Percentiles rank a stretch among this genome's conserved stretches.
Evolutionary conservation across 2,329 filamentous ascomycete species (phyloP).

Genomic region (Colletotrichum sp.): DNA sequence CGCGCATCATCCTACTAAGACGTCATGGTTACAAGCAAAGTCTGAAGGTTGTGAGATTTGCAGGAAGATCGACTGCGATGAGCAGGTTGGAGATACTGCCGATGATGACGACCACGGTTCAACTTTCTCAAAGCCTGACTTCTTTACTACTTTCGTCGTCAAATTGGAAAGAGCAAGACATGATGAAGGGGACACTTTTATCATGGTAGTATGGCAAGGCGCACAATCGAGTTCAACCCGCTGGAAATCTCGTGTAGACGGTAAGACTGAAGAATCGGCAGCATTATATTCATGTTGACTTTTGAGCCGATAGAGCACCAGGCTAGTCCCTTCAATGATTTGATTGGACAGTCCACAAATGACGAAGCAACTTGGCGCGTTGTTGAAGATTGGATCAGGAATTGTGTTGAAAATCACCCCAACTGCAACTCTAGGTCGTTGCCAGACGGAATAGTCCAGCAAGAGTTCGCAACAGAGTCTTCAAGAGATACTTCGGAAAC

Average conservation of each 20-base stretch:
- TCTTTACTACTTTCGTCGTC: background rate
- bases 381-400: background rate
- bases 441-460: background rate
- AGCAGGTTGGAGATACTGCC: background rate
- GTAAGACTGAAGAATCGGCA: background rate
- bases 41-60: background rate
- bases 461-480: background rate
- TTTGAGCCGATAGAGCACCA: background rate
- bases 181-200: background rate
- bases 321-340: background rate
- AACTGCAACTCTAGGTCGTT: background rate
- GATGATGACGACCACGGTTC: background rate
- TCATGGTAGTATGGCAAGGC: background rate
- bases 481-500: background rate
- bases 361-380: background rate
- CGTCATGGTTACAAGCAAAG: background rate
- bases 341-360: background rate
- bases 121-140: background rate
- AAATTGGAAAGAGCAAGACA: background rate
- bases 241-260: background rate
- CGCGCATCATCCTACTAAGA: background rate
- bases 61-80: background rate
- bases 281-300: background rate
- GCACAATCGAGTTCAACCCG: background rate
- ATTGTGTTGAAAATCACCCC: background rate